Evolutionary conservation across 1,139 yeast genomes (phyloP), one percentile per base, ranked within the genome.

Genomic region (Nakaseomyces sp.): DNA sequence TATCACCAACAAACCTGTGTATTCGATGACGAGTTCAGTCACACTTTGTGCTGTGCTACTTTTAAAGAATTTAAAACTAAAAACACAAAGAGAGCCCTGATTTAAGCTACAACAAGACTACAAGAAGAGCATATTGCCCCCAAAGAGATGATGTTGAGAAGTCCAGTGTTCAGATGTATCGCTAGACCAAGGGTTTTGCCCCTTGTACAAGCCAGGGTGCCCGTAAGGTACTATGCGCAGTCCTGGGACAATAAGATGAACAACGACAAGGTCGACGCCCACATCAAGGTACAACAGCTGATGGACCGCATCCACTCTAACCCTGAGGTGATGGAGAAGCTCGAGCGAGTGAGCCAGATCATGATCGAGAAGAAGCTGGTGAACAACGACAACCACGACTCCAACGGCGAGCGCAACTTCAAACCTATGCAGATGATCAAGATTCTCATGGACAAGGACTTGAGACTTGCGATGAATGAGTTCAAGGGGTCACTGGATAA

Each of bases 361-460:
- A 48, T 57, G 55, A 43, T 49, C 15, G 46, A 51, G 16, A 55
- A 55, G 41, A 52, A 51, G 13, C 42, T 55, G 18, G 52, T 52
- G 4, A 46, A 48, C 35, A 50, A 50, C n/a, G 49, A 52, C 26
- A 30, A 48, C 5, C 29, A 51, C 9, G 45, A 50, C 26, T 50
- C 56, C 16, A 37, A 45, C 12, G 37, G 25, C 8, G 19, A 24
- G 13, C 28, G 30, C 9, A 40, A 25, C 13, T 29, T 49, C 20
- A 50, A 47, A 18, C 51, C 56, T 6, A 50, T 55, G 55, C 57
- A 57, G 45, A 53, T 57, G 50, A 48, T 58, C 29, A 57, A 57
- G 46, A 44, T 58, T 17, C 37, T 58, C 17, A 50, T 52, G 47
- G 57, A 58, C 35, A 52, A 50, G 40, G 61, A 58, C 20, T 41